Conservation (phyloP, 1,139 yeast genomes). For the Yamadazyma blattariae region DNA sequence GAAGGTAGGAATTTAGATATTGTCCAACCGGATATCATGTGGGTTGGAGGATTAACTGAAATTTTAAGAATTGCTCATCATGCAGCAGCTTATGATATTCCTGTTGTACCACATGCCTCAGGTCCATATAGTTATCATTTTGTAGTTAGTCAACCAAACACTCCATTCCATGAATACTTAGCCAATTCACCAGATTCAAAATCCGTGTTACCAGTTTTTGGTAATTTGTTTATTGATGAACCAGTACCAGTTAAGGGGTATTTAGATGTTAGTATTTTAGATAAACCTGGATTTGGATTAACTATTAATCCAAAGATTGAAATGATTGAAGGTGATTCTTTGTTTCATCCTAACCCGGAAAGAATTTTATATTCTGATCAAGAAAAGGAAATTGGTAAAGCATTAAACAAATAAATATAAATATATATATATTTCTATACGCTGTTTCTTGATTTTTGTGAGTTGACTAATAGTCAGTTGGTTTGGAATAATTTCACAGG, state of each 20-base stretch:
- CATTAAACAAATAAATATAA: too few relatives aligned
- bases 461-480: too few relatives aligned
- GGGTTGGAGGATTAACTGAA: conserved; percentile 53
- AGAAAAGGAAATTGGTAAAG: conserved; percentile 1
- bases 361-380: conserved; percentile 23
- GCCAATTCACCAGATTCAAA: conserved; percentile 49
- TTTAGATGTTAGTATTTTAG: conserved; percentile 32
- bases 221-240: conserved; percentile 42
- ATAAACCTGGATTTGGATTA: conserved; percentile 49
- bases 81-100: conserved; percentile 51
- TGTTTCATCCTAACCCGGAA: conserved; percentile 38
- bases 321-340: conserved; percentile 36
- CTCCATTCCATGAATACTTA: conserved; percentile 51
- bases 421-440: too few relatives aligned
- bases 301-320: conserved; percentile 40
- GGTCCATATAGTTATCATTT: conserved; percentile 52
- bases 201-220: conserved; percentile 45
- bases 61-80: conserved; percentile 42
- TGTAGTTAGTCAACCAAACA: conserved; percentile 45
- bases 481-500: too few relatives aligned
- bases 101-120: conserved; percentile 51
- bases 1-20: conserved; percentile 47
- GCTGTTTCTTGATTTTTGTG: too few relatives aligned
- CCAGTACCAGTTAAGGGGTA: conserved; percentile 45
- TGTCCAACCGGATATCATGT: conserved; percentile 51